A percentile compares a stretch with the other conserved stretches of the same genome.
Conservation (phyloP, 129 eudicot genomes). For the Rutidosis leptorrhynchoides region DNA sequence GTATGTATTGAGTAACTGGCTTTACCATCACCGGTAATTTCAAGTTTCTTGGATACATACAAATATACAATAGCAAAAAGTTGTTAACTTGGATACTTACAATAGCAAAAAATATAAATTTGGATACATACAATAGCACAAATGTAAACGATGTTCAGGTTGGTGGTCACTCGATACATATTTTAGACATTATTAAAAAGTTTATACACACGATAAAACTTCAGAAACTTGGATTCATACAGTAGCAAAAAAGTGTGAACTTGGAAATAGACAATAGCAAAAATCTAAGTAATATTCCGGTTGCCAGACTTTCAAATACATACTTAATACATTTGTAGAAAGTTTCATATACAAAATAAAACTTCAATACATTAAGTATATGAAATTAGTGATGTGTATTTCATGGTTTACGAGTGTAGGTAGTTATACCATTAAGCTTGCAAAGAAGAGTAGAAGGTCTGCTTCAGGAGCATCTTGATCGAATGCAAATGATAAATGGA, state of each 20-base stretch:
- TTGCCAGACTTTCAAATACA: background rate
- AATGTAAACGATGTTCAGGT: too few relatives aligned
- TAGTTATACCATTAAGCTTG: slow-evolving; percentile 84
- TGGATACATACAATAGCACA: too few relatives aligned
- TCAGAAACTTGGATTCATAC: background rate
- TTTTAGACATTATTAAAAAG: too few relatives aligned
- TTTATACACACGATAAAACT: too few relatives aligned
- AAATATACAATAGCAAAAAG: too few relatives aligned
- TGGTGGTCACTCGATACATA: too few relatives aligned
- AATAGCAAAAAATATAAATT: too few relatives aligned
- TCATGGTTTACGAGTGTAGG: slow-evolving; percentile 46
- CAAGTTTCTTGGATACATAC: too few relatives aligned
- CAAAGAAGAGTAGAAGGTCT: slow-evolving; percentile 96
- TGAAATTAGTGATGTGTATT: slow-evolving; percentile 19
- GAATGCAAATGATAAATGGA: slow-evolving; percentile 44
- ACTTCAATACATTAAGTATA: background rate
- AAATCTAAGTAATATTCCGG: background rate
- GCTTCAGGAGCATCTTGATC: slow-evolving; percentile 92
- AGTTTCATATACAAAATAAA: background rate
- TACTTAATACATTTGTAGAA: background rate
- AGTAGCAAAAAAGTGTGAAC: background rate
- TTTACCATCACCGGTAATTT: too few relatives aligned
- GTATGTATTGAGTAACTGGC: too few relatives aligned
- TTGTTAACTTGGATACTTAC: too few relatives aligned
- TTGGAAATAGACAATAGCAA: background rate